Evolutionary conservation across 163 green algal genomes (phyloP).

Genomic region (Volvox carteri): DNA sequence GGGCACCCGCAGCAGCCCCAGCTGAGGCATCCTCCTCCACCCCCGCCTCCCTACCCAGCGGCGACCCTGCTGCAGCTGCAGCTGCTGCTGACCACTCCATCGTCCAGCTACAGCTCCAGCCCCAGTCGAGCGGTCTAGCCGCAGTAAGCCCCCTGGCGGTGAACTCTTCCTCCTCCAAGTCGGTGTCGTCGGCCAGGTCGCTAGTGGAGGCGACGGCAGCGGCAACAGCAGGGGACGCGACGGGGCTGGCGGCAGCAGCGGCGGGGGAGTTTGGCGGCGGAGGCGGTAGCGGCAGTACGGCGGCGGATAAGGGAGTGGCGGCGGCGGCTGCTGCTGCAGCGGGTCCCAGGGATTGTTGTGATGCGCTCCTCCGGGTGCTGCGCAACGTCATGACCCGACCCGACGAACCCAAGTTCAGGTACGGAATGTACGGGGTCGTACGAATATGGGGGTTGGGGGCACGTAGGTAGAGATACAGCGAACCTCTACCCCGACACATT

Average conservation of each 20-base stretch:
- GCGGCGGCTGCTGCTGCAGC: too few relatives aligned
- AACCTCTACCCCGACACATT: too few relatives aligned
- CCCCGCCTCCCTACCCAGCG: too few relatives aligned
- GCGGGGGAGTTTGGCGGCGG: neutral
- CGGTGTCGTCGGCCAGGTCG: too few relatives aligned
- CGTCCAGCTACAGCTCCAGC: too few relatives aligned
- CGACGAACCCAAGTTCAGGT: slow-evolving; percentile 62
- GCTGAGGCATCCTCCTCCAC: too few relatives aligned
- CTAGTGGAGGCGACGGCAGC: neutral
- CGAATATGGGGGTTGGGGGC: too few relatives aligned
- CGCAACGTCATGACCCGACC: slow-evolving; percentile 66
- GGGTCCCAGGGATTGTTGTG: neutral
- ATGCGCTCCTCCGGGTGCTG: slow-evolving; percentile 65
- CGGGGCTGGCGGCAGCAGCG: neutral
- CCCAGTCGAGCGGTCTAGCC: too few relatives aligned
- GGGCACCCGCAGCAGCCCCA: neutral
- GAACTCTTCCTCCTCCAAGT: neutral
- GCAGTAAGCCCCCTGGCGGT: neutral
- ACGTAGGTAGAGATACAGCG: too few relatives aligned
- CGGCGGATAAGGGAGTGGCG: neutral
- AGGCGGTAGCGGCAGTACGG: neutral
- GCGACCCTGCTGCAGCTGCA: neutral
- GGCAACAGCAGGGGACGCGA: neutral
- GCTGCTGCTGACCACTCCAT: too few relatives aligned
- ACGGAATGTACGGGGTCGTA: too few relatives aligned